Percentiles rank a stretch among this genome's conserved stretches.
Evolutionary conservation across 805 yeast genomes (phyloP).

Genomic region (Spathaspora girioi): DNA sequence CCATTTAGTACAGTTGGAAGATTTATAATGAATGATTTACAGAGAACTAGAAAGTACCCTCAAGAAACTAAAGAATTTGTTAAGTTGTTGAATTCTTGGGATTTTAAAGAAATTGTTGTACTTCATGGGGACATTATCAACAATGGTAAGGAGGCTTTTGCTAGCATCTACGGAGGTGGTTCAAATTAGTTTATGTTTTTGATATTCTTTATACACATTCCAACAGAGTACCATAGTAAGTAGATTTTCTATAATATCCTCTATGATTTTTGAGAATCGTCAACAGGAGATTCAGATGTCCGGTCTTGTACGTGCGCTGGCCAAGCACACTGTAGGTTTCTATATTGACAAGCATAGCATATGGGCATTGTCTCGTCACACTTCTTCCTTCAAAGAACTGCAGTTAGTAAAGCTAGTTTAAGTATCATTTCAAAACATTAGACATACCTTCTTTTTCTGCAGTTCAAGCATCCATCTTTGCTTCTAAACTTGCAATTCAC

Average conservation of each 20-base stretch:
- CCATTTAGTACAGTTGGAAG: conserved; percentile 20
- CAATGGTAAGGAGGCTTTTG: conserved; percentile 17
- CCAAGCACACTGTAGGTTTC: conserved; percentile 3
- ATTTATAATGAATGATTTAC: conserved; percentile 12
- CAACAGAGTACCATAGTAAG: no score
- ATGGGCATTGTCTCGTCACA: conserved; percentile 4
- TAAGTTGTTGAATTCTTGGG: conserved; percentile 28
- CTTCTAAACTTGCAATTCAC: conserved; percentile 3
- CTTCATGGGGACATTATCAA: conserved; percentile 55
- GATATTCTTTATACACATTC: no score
- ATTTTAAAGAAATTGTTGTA: conserved; percentile 42
- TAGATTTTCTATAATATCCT: no score
- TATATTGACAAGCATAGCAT: conserved; percentile 1
- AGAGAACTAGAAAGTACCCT: conserved; percentile 15
- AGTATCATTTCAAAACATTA: not conserved
- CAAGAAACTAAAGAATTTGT: conserved; percentile 14
- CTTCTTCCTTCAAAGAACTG: conserved; percentile 1
- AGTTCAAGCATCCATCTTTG: conserved; percentile 5
- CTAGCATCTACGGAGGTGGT: conserved; percentile 1
- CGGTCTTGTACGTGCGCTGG: not conserved
- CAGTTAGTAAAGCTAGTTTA: not conserved
- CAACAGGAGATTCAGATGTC: not conserved
- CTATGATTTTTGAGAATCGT: not conserved
- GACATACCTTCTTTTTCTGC: conserved; percentile 6
- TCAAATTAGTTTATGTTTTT: not conserved